Base-by-base conservation (phyloP, 805 yeast species). In the Clavispora phyllophila region DNA sequence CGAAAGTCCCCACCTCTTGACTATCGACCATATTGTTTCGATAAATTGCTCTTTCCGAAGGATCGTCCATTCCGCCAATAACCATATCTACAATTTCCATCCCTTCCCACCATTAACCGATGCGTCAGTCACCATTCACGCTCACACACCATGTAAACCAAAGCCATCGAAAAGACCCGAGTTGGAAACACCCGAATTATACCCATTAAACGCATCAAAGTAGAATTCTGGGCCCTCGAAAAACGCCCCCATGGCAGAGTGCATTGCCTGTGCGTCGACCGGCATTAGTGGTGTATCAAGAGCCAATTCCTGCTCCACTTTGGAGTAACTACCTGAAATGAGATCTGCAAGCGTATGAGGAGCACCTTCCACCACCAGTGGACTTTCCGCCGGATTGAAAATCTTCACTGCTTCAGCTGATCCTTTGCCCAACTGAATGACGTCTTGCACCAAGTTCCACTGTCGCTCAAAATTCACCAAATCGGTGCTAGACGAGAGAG, bases 191-290 rank as follows among this genome's bases (percentile, higher is more conserved):
- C 20, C 26, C 19, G 37, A 35, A 17, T 23, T 23, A 8, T 20
- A 13, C 5, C 36, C 25, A 13, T 29, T 32, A 31, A 43, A 44
- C 9, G 44, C 43, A 5, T 40, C 47, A 24, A 44, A 44, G 32
- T 44, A 44, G 29, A 41, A 33, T 19, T 44, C 47, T 4, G 44
- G 47, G 1, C 44, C 43, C 10, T 44, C 48, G 24, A 45, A 47
- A 22, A 47, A 43, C 17, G 47, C 35, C 29, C 42, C 51, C 51
- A 47, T 47, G 33, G 33, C 33, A 5, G 33, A 29, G 15, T 15
- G 33, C 9, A 28, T 28, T 7, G 31, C 18, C 20, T 15, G 20
- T 17, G 20, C 20, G 15, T 29, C 33, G 13, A 42, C 37, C 12
- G 37, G 37, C 17, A 15, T 14, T 5, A 35, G 15, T 3, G 36